These are phyloP conservation scores for Beauveria brongniartii DNA, from an alignment of 2,329 filamentous ascomycete genomes.

Conservation along the genomic window DNA sequence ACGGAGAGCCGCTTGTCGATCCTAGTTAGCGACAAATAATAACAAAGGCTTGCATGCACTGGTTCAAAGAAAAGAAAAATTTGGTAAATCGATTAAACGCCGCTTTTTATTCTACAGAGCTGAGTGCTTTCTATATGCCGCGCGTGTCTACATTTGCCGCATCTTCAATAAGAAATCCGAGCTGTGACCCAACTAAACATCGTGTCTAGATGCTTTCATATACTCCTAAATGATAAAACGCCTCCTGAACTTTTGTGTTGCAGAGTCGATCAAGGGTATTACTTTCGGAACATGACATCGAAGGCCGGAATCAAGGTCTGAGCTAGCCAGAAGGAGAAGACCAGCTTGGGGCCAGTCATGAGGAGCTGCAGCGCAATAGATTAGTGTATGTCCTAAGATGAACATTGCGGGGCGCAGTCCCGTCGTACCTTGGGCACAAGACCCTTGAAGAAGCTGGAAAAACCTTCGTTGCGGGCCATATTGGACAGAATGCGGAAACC, in stretches of 20 bases:
- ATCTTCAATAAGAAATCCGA: slow-evolving; percentile 6
- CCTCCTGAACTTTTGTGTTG: neutral
- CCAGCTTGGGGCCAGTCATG: slow-evolving; percentile 98
- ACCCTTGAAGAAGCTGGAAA: slow-evolving; percentile 92
- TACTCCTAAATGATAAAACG: slow-evolving; percentile 1
- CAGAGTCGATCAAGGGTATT: slow-evolving; percentile 14
- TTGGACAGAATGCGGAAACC: slow-evolving; percentile 86
- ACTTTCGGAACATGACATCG: slow-evolving; percentile 41
- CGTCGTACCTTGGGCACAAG: slow-evolving; percentile 71
- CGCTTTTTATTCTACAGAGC: slow-evolving; percentile 11
- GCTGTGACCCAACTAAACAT: neutral
- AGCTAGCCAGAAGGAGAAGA: slow-evolving; percentile 99
- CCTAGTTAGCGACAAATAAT: neutral
- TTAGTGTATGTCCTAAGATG: slow-evolving; percentile 15
- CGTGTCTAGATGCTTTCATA: neutral
- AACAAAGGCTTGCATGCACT: neutral
- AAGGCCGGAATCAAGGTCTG: slow-evolving; percentile 97
- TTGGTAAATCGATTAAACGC: slow-evolving; percentile 4
- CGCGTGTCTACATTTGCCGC: slow-evolving; percentile 6
- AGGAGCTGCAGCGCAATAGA: slow-evolving; percentile 50
- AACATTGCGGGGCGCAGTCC: neutral
- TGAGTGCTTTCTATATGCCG: slow-evolving; percentile 10
- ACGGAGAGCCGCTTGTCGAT: neutral
- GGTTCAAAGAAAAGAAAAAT: neutral
- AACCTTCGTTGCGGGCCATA: slow-evolving; percentile 87